A percentile compares a stretch with the other conserved stretches of the same genome.
These are phyloP conservation scores for Penicillium thymicola DNA, from an alignment of 2,329 filamentous ascomycete species.

Conservation along the genomic window DNA sequence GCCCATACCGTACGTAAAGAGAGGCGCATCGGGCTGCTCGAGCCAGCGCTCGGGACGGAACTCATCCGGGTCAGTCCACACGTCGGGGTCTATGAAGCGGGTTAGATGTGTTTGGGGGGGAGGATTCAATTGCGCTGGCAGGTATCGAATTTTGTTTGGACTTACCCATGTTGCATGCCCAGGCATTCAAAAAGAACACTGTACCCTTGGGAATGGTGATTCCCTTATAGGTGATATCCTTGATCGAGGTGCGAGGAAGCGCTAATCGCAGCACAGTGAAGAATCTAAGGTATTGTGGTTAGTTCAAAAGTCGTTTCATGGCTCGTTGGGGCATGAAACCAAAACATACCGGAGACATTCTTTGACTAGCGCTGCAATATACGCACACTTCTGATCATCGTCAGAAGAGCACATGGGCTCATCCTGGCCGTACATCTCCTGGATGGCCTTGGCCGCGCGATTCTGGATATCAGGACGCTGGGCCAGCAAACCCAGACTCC, in stretches of 20 bases:
- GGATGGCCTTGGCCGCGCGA: slow-evolving; percentile 57
- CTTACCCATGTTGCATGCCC: slow-evolving; percentile 67
- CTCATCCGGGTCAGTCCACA: slow-evolving; percentile 57
- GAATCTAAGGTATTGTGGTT: slow-evolving; percentile 40
- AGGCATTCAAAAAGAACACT: slow-evolving; percentile 64
- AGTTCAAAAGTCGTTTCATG: slow-evolving; percentile 1
- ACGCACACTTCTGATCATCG: slow-evolving; percentile 63
- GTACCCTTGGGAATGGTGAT: slow-evolving; percentile 60
- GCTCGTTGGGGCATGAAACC: neutral
- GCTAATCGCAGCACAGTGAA: slow-evolving; percentile 63
- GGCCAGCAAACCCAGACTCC: slow-evolving; percentile 61
- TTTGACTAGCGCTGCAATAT: slow-evolving; percentile 61
- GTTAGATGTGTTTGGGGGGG: neutral
- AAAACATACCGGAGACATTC: slow-evolving; percentile 55
- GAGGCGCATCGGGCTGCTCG: slow-evolving; percentile 60
- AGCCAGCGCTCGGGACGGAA: slow-evolving; percentile 64
- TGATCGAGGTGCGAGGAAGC: slow-evolving; percentile 60
- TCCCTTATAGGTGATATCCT: slow-evolving; percentile 58
- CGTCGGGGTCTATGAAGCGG: slow-evolving; percentile 44
- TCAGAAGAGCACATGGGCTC: slow-evolving; percentile 58
- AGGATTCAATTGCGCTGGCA: too few species aligned
- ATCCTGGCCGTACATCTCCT: slow-evolving; percentile 50
- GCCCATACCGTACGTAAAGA: slow-evolving; percentile 64
- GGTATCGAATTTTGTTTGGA: neutral
- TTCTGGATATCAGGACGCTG: slow-evolving; percentile 61